Evolutionary conservation across 2,329 filamentous ascomycete species (phyloP).

Genomic region (Cryphonectria nitschkei): DNA sequence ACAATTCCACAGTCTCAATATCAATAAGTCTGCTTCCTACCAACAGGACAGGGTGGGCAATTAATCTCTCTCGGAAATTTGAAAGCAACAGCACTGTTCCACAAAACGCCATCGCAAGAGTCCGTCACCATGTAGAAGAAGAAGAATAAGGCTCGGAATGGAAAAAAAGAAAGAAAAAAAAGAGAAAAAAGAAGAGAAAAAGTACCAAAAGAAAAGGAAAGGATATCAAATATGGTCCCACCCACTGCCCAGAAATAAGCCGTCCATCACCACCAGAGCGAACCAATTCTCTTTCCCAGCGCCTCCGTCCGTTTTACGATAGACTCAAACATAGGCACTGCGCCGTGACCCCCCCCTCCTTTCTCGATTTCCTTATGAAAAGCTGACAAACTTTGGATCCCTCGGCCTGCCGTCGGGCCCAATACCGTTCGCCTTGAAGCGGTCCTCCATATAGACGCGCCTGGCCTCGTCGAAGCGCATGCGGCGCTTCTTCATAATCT

Average conservation of each 20-base stretch:
- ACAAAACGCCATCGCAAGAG: constrained; percentile 22
- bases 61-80: neutral
- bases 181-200: neutral
- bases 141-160: neutral
- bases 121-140: neutral
- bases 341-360: neutral
- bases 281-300: neutral
- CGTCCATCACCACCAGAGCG: neutral
- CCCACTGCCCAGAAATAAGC: neutral
- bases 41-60: neutral
- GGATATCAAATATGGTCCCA: neutral
- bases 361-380: constrained; percentile 56
- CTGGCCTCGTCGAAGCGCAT: constrained; percentile 91
- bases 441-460: constrained; percentile 80
- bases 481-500: constrained; percentile 85
- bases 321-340: neutral
- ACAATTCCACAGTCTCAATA: neutral
- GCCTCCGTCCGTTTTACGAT: neutral
- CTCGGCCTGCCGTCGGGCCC: constrained; percentile 82
- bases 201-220: neutral
- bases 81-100: neutral
- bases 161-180: neutral
- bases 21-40: neutral
- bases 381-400: constrained; percentile 96
- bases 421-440: constrained; percentile 87